Conservation (phyloP, 331 rosid species). For the Quercus tomentella region DNA sequence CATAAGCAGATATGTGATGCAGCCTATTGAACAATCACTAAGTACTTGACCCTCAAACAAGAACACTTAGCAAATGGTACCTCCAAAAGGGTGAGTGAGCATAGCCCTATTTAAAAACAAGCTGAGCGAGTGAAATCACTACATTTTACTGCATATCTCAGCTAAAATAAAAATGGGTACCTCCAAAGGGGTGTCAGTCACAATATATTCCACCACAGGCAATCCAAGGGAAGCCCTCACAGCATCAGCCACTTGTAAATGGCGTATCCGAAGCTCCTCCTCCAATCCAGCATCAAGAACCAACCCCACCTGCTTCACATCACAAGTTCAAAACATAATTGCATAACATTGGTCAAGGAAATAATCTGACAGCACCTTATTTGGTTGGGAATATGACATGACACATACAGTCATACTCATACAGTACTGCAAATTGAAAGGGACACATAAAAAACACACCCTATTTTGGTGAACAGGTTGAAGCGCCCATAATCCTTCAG, state of each 20-base stretch:
- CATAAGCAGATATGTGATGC: not conserved
- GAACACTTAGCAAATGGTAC: not conserved
- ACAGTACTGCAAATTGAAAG: not conserved
- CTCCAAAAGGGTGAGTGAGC: too few species aligned
- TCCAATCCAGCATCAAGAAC: conserved; percentile 90
- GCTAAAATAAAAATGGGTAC: conserved; percentile 27
- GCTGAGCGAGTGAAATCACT: not conserved
- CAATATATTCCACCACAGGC: conserved; percentile 69
- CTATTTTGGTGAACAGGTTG: conserved; percentile 80
- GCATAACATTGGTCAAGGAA: not conserved
- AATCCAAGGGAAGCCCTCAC: conserved; percentile 92
- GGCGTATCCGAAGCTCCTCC: conserved; percentile 69
- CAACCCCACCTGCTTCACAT: conserved; percentile 62
- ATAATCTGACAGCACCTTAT: not conserved
- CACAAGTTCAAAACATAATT: not conserved
- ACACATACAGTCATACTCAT: not conserved
- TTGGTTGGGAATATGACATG: not conserved
- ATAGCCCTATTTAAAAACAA: not conserved
- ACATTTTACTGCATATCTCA: not conserved
- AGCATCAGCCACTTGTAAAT: conserved; percentile 89
- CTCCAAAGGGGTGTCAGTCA: conserved; percentile 78
- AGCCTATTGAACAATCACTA: not conserved
- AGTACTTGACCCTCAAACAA: not conserved
- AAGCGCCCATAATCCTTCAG: conserved; percentile 83
- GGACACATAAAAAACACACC: conserved; percentile 34